Base-by-base conservation (phyloP, 1,139 yeast species). In the Taiozyma sp. region DNA sequence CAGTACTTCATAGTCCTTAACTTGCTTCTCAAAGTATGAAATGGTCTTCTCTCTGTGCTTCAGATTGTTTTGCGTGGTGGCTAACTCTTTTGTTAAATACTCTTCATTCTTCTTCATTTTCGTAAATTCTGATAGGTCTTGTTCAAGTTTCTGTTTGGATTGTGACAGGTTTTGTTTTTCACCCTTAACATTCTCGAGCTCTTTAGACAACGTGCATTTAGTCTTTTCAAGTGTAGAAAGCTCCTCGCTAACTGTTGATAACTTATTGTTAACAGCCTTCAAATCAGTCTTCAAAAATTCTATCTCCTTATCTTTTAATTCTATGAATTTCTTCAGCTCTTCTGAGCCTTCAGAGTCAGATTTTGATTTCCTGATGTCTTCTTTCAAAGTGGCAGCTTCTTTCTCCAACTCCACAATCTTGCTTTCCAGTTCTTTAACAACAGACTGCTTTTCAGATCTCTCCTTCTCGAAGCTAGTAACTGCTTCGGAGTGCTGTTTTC, bases 31-130 rank as follows among this genome's bases (percentile, higher is more conserved):
- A 44, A 73, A 66, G 51, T 79, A 78, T 4, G 64, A 70, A 27
- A 81, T 73, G 16, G 75, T 73, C 53, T 76, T 76, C 30, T 81
- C 85, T 57, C 80, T 78, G 55, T 76, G 79, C 1, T 62, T 59
- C 10, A 78, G 62, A 7, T 54, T 57, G 2, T 47, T 24, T 41
- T 54, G 56, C 0, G 63, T 27, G 8, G 61, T 55, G 0, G 47
- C 14, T 2, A 62, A 43, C 44, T 62, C 65, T 44, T 61, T 57
- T 28, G 60, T 65, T 24, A 70, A 32, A 1, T 53, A 36, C 6
- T 57, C 61, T 29, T 71, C 71, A 5, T 60, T 49, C 46, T 60
- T 62, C 48, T 69, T 67, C 40, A 68, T 45, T 24, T 58, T 60
- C 43, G 65, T 63, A 16, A 74, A 60, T 29, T 72, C 72, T n/a